These are phyloP conservation scores for Cytospora chrysosperma DNA, from an alignment of 2,329 filamentous ascomycete species.

Conservation along the genomic window DNA sequence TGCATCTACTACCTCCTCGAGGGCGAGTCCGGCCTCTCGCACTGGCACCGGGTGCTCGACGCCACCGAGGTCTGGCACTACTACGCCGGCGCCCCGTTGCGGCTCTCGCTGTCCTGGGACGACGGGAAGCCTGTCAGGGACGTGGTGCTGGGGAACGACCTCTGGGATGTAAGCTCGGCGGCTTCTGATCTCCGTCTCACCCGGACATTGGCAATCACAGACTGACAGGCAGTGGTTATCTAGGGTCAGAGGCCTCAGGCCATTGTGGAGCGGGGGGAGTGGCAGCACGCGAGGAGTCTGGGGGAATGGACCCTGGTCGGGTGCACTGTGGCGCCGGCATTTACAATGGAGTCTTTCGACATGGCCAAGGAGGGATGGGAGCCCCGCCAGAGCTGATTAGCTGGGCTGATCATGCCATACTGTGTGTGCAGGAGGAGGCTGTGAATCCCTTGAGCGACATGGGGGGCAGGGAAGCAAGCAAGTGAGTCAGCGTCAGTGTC, in stretches of 20 bases:
- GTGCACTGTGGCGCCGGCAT: constrained; percentile 28
- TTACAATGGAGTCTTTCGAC: constrained; percentile 32
- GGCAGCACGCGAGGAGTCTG: constrained; percentile 46
- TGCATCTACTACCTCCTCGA: constrained; percentile 10
- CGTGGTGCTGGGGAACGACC: constrained; percentile 1
- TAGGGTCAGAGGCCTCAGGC: constrained; percentile 43
- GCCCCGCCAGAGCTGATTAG: constrained; percentile 26
- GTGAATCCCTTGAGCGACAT: neutral
- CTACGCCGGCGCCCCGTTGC: constrained; percentile 6
- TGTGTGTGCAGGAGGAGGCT: too few species aligned
- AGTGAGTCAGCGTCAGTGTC: neutral
- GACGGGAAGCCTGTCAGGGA: constrained; percentile 8
- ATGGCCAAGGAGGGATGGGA: constrained; percentile 35
- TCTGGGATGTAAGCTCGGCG: neutral
- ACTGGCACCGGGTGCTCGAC: constrained; percentile 9
- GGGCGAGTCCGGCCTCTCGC: constrained; percentile 1
- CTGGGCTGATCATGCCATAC: too few species aligned
- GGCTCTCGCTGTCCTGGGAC: constrained; percentile 9
- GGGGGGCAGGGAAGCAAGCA: neutral
- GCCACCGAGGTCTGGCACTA: constrained; percentile 10
- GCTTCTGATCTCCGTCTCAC: too few species aligned
- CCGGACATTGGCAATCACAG: too few species aligned
- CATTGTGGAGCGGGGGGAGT: constrained; percentile 40
- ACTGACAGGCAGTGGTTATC: constrained; percentile 36
- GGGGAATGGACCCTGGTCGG: constrained; percentile 52